Evolutionary conservation across 805 yeast genomes (phyloP), one percentile per base, ranked within the genome.

Genomic region (Kazachstania bromeliacearum): DNA sequence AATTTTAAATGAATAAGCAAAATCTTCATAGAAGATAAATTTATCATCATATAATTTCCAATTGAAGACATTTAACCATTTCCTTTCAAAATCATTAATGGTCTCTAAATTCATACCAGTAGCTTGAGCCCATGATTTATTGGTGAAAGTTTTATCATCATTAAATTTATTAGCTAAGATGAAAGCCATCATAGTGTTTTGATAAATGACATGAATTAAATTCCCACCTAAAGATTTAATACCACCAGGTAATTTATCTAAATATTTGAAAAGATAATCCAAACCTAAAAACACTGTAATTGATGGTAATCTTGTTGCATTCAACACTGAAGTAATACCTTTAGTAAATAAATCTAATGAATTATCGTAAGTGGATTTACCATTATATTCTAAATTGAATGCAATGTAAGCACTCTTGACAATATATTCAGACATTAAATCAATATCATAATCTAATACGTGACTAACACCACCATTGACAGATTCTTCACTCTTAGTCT

Each of bases 71-170:
- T 54, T 49, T 41, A 85, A 67, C 89, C 94, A 89, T 31, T 63
- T 66, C 36, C 71, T 72, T 64, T 89, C 98, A 42, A 75, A 63
- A 13, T 55, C 50, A 51, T 88, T 85, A 43, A 89, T 68, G 24
- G 70, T 60, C 2, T 53, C 52, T 33, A 84, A 67, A 5, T 73
- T 60, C 43, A 89, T 70, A 14, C 94, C 94, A 4, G 96, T 83
- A n/a, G 96, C 97, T 43, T 85, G 87, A 28, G 85, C 74, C 98
- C 98, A 89, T 6, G 96, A 85, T 52, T 77, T 79, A 63, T 89
- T 89, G 42, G 95, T 85, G 56, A 89, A 89, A 20, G 96, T 89
- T 63, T 89, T 87, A 64, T 89, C 98, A 62, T 89, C 97, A 56
- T 88, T 85, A 59, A 85, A 85, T 63, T 89, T 89, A 66, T 89